Evolutionary conservation across 768 basidiomycete genomes (phyloP), one percentile per base, ranked within the genome.

Genomic region (Trametes elegans): DNA sequence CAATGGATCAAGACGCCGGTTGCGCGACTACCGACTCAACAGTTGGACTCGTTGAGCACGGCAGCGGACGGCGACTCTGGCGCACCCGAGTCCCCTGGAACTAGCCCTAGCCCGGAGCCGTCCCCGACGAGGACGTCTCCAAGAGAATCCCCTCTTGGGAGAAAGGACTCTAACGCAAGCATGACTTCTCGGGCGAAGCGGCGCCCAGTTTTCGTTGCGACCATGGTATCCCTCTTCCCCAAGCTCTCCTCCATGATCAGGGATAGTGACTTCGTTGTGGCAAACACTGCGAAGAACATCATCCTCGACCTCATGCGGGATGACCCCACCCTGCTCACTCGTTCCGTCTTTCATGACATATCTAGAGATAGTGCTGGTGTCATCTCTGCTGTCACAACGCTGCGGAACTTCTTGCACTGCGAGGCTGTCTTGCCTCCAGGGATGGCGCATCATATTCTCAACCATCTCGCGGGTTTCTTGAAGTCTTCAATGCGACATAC

Each of bases 221-320:
- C 83, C 1, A 69, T 90, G 29, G 74, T 80, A 2, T 64, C 72
- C 13, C 66, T 85, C 3, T 81, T 90, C 58, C 79, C 79, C 4
- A 73, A 73, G 5, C 70, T 92, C 24, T 76, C 81, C 3, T 64
- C 70, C 0, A 67, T 88, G 57, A 74, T 80, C 5, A 76, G 74
- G 38, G 85, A 88, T 61, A 48, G 70, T 27, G 77, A 83, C 64
- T 72, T 81, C 55, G 62, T 68, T 4, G 76, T 90, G 24, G 79
- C 85, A 10, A 77, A 73, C 26, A 73, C 79, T 3, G 83, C 88
- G 19, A 78, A 83, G 38, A 75, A 75, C 24, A 72, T 80, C 5
- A 63, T 90, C 36, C 60, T 87, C 14, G 84, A 88, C 55, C 68
- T 86, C 42, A 84, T 90, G 81, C 79, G 88, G 19, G 86, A 89